Conservation (phyloP, 2,329 filamentous ascomycete species). For the Tympanopsis confertula region DNA sequence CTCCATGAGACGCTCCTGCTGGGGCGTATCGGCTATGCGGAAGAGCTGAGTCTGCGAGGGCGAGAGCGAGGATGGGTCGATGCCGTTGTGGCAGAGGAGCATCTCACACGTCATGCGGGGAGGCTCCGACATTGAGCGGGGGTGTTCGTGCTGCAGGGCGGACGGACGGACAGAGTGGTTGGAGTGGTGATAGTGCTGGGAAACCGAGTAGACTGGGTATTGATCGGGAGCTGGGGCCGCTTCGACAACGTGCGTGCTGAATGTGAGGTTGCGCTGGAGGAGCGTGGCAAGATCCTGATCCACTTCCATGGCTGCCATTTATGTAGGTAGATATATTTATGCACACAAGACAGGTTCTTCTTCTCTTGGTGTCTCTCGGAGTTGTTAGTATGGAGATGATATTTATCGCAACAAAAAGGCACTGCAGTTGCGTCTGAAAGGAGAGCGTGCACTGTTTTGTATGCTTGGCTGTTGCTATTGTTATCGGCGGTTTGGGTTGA, state of each 20-base stretch:
- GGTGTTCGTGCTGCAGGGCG: slow-evolving; percentile 18
- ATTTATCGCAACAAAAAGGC: too few species aligned
- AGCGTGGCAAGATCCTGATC: slow-evolving; percentile 75
- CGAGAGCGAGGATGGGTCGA: slow-evolving; percentile 60
- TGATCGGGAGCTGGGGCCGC: slow-evolving; percentile 20
- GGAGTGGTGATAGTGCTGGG: slow-evolving; percentile 77
- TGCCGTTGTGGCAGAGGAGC: slow-evolving; percentile 52
- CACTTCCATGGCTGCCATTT: slow-evolving; percentile 54
- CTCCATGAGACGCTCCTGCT: slow-evolving; percentile 66
- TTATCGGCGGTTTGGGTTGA: too few species aligned
- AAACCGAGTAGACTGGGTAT: slow-evolving; percentile 58
- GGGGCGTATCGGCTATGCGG: slow-evolving; percentile 58
- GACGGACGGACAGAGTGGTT: slow-evolving; percentile 45
- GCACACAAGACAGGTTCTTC: too few species aligned
- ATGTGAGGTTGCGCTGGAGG: slow-evolving; percentile 65
- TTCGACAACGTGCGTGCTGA: slow-evolving; percentile 26
- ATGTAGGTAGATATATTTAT: too few species aligned
- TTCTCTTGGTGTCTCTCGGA: too few species aligned
- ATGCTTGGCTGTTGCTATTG: too few species aligned
- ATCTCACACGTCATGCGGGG: slow-evolving; percentile 38
- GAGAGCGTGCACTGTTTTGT: too few species aligned
- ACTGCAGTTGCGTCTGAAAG: too few species aligned
- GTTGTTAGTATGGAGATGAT: too few species aligned
- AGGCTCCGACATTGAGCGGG: slow-evolving; percentile 37
- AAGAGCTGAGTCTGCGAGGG: slow-evolving; percentile 70